A percentile compares a stretch with the other conserved stretches of the same genome.
phyloP scores from a whole-genome alignment of 768 basidiomycete species.

The Epithele typhae region DNA sequence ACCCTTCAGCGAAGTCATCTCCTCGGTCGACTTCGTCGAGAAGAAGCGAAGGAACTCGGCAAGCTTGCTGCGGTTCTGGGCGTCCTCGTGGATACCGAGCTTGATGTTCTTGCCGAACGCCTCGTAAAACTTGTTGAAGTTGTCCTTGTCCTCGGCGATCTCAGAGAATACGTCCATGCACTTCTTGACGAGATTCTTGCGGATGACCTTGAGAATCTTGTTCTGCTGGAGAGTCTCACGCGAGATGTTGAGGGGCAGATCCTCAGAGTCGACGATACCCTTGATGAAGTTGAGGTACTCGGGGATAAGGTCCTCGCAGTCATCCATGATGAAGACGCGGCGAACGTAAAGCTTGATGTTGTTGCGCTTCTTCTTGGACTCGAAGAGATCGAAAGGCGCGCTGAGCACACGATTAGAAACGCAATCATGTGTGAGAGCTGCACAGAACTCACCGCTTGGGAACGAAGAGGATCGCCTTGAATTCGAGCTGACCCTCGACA shows the following conservation, averaged over 20 bases:
- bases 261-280: slow-evolving; percentile 99
- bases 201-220: slow-evolving; percentile 99
- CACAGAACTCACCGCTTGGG: slow-evolving; percentile 93
- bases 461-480: slow-evolving; percentile 98
- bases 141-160: slow-evolving; percentile 99
- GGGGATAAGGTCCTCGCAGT: slow-evolving; percentile 98
- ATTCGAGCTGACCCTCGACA: slow-evolving; percentile 99
- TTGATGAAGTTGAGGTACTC: slow-evolving; percentile 99
- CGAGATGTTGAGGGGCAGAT: slow-evolving; percentile 99
- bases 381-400: slow-evolving; percentile 99
- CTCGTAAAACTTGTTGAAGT: slow-evolving; percentile 95
- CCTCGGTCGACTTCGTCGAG: slow-evolving; percentile 91
- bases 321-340: slow-evolving; percentile 99
- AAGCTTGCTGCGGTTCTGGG: slow-evolving; percentile 98
- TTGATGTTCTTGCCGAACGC: slow-evolving; percentile 99
- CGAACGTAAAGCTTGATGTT: slow-evolving; percentile 99
- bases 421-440: no score
- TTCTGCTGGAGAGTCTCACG: slow-evolving; percentile 99
- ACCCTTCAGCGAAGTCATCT: slow-evolving; percentile 93
- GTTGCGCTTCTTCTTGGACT: slow-evolving; percentile 99
- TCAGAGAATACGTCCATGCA: slow-evolving; percentile 91
- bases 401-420: slow-evolving; percentile 43
- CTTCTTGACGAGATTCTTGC: slow-evolving; percentile 99
- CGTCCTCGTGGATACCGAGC: slow-evolving; percentile 98
- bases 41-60: slow-evolving; percentile 98